Conservation (phyloP, 352 stramenopile species). For the Pythium phragmitis region DNA sequence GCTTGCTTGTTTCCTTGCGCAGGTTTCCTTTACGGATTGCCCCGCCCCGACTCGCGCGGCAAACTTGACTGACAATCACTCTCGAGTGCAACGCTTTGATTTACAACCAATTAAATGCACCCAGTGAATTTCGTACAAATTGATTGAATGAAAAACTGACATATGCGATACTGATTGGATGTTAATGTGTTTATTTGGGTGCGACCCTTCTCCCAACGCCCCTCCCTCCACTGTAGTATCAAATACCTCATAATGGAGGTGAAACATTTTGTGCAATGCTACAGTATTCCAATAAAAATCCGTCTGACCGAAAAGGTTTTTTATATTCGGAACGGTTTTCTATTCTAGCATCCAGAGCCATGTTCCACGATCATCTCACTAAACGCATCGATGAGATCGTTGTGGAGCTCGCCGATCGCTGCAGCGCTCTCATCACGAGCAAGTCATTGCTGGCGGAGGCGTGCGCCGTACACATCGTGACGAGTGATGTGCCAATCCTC, state of each 20-base stretch:
- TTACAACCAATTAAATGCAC: not conserved
- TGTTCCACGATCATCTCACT: too few relatives aligned
- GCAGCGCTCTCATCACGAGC: too few relatives aligned
- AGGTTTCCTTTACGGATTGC: slow-evolving; percentile 3
- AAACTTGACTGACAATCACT: slow-evolving; percentile 27
- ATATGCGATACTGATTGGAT: not conserved
- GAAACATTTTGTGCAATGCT: too few relatives aligned
- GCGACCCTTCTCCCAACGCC: not conserved
- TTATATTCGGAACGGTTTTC: too few relatives aligned
- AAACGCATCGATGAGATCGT: too few relatives aligned
- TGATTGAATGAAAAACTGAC: slow-evolving; percentile 12
- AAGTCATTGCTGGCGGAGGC: too few relatives aligned
- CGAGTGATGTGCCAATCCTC: too few relatives aligned
- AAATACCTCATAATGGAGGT: slow-evolving; percentile 1
- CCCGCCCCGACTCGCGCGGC: slow-evolving; percentile 1
- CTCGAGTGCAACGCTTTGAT: slow-evolving; percentile 21
- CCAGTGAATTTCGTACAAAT: not conserved
- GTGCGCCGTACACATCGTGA: too few relatives aligned
- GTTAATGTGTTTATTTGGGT: slow-evolving; percentile 13
- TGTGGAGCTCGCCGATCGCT: too few relatives aligned
- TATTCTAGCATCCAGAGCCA: too few relatives aligned
- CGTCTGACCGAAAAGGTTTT: too few relatives aligned
- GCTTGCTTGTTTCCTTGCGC: not conserved
- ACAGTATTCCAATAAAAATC: too few relatives aligned
- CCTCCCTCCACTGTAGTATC: not conserved